Evolutionary conservation across 2,329 filamentous ascomycete genomes (phyloP).

Genomic region (Stromatinia cepivora): DNA sequence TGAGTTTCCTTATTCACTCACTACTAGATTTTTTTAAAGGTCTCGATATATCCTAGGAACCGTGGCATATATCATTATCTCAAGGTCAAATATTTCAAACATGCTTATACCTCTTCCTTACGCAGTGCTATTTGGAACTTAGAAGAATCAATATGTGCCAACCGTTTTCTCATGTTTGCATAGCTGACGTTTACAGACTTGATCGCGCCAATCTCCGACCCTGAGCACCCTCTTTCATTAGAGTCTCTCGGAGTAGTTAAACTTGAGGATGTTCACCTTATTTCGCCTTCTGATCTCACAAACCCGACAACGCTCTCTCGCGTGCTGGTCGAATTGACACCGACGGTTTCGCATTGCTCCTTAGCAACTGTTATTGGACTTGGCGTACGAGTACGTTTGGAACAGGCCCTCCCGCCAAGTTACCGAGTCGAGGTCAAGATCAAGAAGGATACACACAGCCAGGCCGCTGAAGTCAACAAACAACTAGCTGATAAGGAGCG

Average conservation of each 20-base stretch:
- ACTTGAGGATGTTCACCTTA: constrained; percentile 86
- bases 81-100: neutral
- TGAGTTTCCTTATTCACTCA: neutral
- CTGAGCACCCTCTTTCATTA: constrained; percentile 91
- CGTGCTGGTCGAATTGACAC: constrained; percentile 87
- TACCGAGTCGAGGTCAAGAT: constrained; percentile 91
- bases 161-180: neutral
- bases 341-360: constrained; percentile 95
- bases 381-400: constrained; percentile 85
- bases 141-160: neutral
- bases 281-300: constrained; percentile 58
- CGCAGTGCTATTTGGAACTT: neutral
- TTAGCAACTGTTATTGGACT: constrained; percentile 95
- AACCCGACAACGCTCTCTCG: constrained; percentile 61
- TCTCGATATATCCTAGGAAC: neutral
- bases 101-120: neutral
- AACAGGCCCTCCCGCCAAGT: constrained; percentile 86
- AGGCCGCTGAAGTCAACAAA: constrained; percentile 94
- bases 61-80: neutral
- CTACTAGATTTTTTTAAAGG: neutral
- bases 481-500: constrained; percentile 95
- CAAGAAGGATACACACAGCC: constrained; percentile 93
- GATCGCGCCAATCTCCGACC: constrained; percentile 91
- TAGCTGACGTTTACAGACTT: constrained; percentile 64
- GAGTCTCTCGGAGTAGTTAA: constrained; percentile 94